phyloP scores from a whole-genome alignment of 2,329 filamentous ascomycete species.

The Erysiphe pulchra region DNA sequence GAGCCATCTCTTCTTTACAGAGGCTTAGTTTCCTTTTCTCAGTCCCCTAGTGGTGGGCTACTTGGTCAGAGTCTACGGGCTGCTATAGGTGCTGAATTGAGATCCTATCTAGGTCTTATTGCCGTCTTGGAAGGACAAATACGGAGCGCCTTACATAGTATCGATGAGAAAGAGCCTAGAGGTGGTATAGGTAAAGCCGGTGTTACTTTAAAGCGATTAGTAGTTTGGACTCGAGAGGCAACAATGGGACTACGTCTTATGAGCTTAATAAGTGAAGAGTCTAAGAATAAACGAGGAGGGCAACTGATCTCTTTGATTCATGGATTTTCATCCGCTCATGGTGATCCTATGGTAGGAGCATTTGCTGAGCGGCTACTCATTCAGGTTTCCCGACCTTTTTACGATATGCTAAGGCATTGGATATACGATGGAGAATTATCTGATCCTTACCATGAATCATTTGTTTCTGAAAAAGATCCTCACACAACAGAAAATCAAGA shows the following conservation, averaged over 20 bases:
- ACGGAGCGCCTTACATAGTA: constrained; percentile 46
- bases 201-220: constrained; percentile 81
- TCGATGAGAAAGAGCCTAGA: constrained; percentile 42
- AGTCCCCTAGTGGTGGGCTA: constrained; percentile 58
- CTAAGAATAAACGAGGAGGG: constrained; percentile 61
- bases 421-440: constrained; percentile 95
- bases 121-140: constrained; percentile 87
- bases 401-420: constrained; percentile 87
- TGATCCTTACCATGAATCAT: constrained; percentile 91
- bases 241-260: constrained; percentile 87
- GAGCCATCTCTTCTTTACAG: constrained; percentile 87
- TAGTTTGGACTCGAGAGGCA: constrained; percentile 91
- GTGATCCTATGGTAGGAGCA: constrained; percentile 76
- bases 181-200: constrained; percentile 60
- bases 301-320: constrained; percentile 87
- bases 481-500: constrained; percentile 20
- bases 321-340: constrained; percentile 75
- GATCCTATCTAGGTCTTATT: constrained; percentile 72
- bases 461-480: constrained; percentile 60
- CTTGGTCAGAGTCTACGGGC: constrained; percentile 77
- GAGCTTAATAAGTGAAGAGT: constrained; percentile 83
- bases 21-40: constrained; percentile 54
- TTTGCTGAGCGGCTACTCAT: constrained; percentile 76
- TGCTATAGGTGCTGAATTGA: constrained; percentile 60
- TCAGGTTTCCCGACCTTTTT: constrained; percentile 82